phyloP scores from a whole-genome alignment of 2,329 filamentous ascomycete species.

The Phyllosticta capitalensis region DNA sequence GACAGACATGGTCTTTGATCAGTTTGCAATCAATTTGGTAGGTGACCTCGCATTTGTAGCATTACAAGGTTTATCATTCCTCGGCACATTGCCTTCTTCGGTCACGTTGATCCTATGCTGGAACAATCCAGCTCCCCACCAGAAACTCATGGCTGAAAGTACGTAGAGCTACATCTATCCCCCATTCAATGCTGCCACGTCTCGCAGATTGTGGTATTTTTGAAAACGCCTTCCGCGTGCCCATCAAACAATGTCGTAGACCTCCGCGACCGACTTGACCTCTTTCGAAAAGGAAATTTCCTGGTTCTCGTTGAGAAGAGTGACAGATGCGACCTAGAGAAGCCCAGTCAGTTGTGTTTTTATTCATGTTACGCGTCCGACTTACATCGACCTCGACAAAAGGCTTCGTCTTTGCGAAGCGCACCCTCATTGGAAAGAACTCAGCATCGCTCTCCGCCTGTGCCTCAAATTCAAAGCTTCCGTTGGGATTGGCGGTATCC shows the following conservation, averaged over 20 bases:
- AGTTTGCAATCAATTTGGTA: too few species aligned
- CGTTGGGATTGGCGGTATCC: conserved; percentile 70
- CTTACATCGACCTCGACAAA: conserved; percentile 92
- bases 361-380: conserved; percentile 16
- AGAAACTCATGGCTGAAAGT: too few species aligned
- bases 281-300: conserved; percentile 78
- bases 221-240: background rate
- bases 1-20: background rate
- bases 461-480: conserved; percentile 92
- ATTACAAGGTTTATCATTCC: too few species aligned
- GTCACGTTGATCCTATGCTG: too few species aligned
- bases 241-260: conserved; percentile 64
- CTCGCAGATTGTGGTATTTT: background rate
- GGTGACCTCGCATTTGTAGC: too few species aligned
- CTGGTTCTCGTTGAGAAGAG: conserved; percentile 64
- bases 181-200: background rate
- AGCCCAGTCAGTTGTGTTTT: background rate
- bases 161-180: background rate
- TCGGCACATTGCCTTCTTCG: too few species aligned
- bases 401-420: conserved; percentile 76
- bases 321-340: conserved; percentile 55
- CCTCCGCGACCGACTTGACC: conserved; percentile 65
- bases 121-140: too few species aligned
- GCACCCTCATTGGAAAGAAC: conserved; percentile 95
- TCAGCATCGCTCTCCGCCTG: conserved; percentile 80